phyloP scores from a whole-genome alignment of 2,329 filamentous ascomycete genomes.

The Dactylonectria macrodidyma region DNA sequence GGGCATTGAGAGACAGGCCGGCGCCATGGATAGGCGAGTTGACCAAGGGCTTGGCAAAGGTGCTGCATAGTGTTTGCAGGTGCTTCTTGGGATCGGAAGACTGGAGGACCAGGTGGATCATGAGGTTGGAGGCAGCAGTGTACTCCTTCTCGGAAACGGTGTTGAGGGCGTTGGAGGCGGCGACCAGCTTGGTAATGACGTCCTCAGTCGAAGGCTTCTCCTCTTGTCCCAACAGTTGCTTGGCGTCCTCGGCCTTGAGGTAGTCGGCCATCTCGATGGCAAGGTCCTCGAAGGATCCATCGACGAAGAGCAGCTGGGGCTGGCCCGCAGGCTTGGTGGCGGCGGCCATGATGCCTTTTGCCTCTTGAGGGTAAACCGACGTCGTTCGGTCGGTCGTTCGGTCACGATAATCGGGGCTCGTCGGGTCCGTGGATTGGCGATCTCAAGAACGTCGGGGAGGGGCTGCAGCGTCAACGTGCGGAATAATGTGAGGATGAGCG shows the following conservation, averaged over 20 bases:
- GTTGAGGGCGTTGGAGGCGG: slow-evolving; percentile 83
- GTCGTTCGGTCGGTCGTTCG: slow-evolving; percentile 39
- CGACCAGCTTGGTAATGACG: slow-evolving; percentile 89
- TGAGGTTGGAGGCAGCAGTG: slow-evolving; percentile 94
- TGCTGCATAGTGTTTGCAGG: slow-evolving; percentile 89
- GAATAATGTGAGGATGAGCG: slow-evolving; percentile 50
- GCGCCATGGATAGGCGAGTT: slow-evolving; percentile 89
- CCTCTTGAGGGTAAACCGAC: slow-evolving; percentile 37
- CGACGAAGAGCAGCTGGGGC: slow-evolving; percentile 80
- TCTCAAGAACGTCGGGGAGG: slow-evolving; percentile 37
- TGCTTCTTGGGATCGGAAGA: slow-evolving; percentile 88
- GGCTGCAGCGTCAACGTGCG: slow-evolving; percentile 48
- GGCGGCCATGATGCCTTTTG: slow-evolving; percentile 43
- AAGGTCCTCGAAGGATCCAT: slow-evolving; percentile 94
- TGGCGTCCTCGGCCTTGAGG: slow-evolving; percentile 85
- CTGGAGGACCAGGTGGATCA: slow-evolving; percentile 93
- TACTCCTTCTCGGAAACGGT: slow-evolving; percentile 96
- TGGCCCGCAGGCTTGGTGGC: slow-evolving; percentile 60
- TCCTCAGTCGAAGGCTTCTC: slow-evolving; percentile 82
- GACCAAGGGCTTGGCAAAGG: slow-evolving; percentile 88
- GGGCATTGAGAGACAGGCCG: slow-evolving; percentile 88
- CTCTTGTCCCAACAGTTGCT: slow-evolving; percentile 80
- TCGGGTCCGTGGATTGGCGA: slow-evolving; percentile 39
- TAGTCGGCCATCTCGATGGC: slow-evolving; percentile 95
- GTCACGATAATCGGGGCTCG: slow-evolving; percentile 35